phyloP scores from a whole-genome alignment of 768 basidiomycete genomes.

The Mycena chlorophos region DNA sequence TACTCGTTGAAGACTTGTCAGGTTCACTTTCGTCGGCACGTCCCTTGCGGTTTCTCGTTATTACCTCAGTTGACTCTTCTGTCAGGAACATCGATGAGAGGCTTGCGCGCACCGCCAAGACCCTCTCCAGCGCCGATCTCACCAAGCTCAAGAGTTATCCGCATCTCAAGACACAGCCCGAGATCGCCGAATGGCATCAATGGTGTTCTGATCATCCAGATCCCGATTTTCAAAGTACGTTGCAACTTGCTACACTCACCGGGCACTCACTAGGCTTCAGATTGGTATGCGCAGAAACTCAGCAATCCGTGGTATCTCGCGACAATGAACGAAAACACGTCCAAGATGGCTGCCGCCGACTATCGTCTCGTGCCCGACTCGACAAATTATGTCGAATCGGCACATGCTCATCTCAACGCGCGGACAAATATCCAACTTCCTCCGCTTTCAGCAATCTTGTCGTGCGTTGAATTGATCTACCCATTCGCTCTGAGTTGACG shows the following conservation, averaged over 20 bases:
- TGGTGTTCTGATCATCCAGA: constrained; percentile 6
- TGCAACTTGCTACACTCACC: neutral
- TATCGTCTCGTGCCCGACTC: neutral
- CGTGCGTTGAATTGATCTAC: neutral
- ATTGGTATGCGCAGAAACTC: neutral
- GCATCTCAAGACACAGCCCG: constrained; percentile 7
- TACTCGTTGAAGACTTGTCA: neutral
- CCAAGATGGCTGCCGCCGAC: neutral
- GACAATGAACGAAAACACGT: neutral
- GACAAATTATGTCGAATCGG: neutral
- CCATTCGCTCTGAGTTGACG: neutral
- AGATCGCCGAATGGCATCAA: constrained; percentile 22
- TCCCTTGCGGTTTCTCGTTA: neutral
- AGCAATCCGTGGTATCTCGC: neutral
- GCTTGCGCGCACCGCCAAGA: constrained; percentile 4
- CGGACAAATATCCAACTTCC: neutral
- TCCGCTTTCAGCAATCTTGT: neutral
- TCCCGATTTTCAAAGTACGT: constrained; percentile 1
- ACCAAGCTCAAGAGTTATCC: constrained; percentile 17
- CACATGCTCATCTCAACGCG: neutral
- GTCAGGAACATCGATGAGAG: constrained; percentile 24
- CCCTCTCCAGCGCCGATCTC: constrained; percentile 8
- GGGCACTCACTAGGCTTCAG: neutral
- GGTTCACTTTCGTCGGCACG: constrained; percentile 1
- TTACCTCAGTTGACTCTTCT: neutral